Evolutionary conservation across 805 yeast species (phyloP).

Genomic region (Candida lessepsii): DNA sequence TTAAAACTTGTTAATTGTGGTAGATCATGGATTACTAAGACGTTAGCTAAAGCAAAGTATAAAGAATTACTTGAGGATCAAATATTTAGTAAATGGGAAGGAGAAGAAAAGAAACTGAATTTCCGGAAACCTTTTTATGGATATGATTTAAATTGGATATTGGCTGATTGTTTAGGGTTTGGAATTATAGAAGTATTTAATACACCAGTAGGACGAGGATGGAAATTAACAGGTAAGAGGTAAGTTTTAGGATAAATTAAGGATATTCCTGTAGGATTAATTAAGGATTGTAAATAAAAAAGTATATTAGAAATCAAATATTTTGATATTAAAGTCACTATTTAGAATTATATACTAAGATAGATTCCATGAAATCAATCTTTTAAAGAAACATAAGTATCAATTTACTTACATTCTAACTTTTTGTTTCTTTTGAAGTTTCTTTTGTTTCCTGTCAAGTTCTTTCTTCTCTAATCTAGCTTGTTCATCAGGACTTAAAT

Average conservation of each 20-base stretch:
- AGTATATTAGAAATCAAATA: too few relatives aligned
- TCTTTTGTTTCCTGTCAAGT: slow-evolving; percentile 77
- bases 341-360: neutral
- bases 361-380: neutral
- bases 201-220: slow-evolving; percentile 56
- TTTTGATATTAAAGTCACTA: too few relatives aligned
- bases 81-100: slow-evolving; percentile 47
- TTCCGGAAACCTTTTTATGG: slow-evolving; percentile 52
- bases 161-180: slow-evolving; percentile 51
- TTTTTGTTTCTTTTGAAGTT: slow-evolving; percentile 63
- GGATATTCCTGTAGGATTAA: too few relatives aligned
- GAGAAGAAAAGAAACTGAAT: slow-evolving; percentile 35
- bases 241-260: too few relatives aligned
- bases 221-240: slow-evolving; percentile 54
- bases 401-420: slow-evolving; percentile 25
- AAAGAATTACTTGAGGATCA: slow-evolving; percentile 45
- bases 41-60: slow-evolving; percentile 34
- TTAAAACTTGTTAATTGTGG: slow-evolving; percentile 46
- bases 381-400: neutral
- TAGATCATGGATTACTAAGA: slow-evolving; percentile 42
- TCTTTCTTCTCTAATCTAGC: slow-evolving; percentile 76
- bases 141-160: slow-evolving; percentile 46
- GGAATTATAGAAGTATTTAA: slow-evolving; percentile 53
- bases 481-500: slow-evolving; percentile 73
- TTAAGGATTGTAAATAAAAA: too few relatives aligned